Conservation (phyloP, 768 basidiomycete species). For the Scleroderma citrinum region DNA sequence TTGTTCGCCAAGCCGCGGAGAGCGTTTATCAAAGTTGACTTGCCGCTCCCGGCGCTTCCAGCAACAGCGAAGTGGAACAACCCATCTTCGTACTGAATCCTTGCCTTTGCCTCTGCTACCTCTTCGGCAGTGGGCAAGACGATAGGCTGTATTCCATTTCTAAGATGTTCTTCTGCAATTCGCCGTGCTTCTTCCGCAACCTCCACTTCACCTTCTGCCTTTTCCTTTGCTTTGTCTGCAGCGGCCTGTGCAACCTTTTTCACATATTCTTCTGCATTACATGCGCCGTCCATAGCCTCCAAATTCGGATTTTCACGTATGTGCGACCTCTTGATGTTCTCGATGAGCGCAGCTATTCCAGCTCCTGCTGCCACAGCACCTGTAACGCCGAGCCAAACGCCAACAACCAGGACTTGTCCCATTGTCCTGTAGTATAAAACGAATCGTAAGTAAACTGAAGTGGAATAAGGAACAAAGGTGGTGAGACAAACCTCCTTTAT, state of each 20-base stretch:
- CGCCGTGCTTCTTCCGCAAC: constrained; percentile 1
- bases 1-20: constrained; percentile 19
- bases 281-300: neutral
- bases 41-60: constrained; percentile 10
- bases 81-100: constrained; percentile 10
- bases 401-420: neutral
- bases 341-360: neutral
- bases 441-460: neutral
- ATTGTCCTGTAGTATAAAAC: neutral
- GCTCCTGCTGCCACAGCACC: neutral
- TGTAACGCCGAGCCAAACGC: neutral
- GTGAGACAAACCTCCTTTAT: too few species aligned
- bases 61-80: constrained; percentile 21
- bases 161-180: constrained; percentile 4
- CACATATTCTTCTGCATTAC: neutral
- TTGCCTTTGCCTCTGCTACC: constrained; percentile 1
- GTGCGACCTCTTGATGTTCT: neutral
- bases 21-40: constrained; percentile 26
- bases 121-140: constrained; percentile 12
- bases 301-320: neutral
- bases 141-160: constrained; percentile 10
- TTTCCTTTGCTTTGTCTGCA: neutral
- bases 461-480: too few species aligned
- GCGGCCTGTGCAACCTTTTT: neutral
- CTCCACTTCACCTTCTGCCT: neutral